phyloP scores from a whole-genome alignment of 768 basidiomycete genomes.

The Crepidotus variabilis region DNA sequence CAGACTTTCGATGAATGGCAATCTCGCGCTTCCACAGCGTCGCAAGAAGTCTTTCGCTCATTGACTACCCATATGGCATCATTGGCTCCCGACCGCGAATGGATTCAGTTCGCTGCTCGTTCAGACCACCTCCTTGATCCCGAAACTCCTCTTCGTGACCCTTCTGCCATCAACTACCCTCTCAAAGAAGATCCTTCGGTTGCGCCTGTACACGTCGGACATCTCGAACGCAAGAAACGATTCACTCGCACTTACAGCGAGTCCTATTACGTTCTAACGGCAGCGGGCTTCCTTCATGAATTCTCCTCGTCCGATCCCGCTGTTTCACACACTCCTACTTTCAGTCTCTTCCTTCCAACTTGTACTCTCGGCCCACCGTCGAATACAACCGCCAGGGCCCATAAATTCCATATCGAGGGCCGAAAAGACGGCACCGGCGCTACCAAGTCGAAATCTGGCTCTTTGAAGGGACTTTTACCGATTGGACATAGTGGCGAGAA shows the following conservation, averaged over 20 bases:
- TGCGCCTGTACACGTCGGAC: slow-evolving; percentile 80
- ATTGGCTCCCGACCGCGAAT: slow-evolving; percentile 85
- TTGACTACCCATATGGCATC: slow-evolving; percentile 74
- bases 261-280: slow-evolving; percentile 87
- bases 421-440: slow-evolving; percentile 77
- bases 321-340: slow-evolving; percentile 57
- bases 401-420: slow-evolving; percentile 98
- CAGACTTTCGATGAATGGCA: slow-evolving; percentile 95
- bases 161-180: slow-evolving; percentile 76
- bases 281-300: slow-evolving; percentile 96
- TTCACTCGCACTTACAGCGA: slow-evolving; percentile 87
- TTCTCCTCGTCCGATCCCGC: slow-evolving; percentile 76
- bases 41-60: slow-evolving; percentile 70
- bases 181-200: slow-evolving; percentile 88
- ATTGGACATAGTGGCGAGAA: slow-evolving; percentile 27
- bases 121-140: slow-evolving; percentile 95
- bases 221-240: slow-evolving; percentile 93
- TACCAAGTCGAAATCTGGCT: slow-evolving; percentile 46
- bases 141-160: slow-evolving; percentile 88
- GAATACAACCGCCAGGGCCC: slow-evolving; percentile 55
- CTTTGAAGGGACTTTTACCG: slow-evolving; percentile 35
- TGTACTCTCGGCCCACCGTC: slow-evolving; percentile 96
- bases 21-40: slow-evolving; percentile 67
- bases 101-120: slow-evolving; percentile 92
- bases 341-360: slow-evolving; percentile 87